These are phyloP conservation scores for Centrapalus pauciflorus DNA, from an alignment of 129 eudicot genomes.

Conservation along the genomic window DNA sequence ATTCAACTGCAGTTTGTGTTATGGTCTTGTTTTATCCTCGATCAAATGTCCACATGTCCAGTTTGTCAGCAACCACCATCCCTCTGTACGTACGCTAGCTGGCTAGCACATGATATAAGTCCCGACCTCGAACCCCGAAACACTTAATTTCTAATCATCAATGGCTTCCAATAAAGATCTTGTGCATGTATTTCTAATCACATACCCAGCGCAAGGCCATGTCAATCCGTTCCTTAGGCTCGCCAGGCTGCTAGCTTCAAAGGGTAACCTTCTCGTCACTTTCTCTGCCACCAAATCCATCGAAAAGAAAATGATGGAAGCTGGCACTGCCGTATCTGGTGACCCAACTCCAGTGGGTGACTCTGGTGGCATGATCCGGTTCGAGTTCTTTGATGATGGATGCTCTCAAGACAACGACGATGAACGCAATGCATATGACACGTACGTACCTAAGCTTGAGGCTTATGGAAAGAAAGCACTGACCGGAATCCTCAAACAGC, in stretches of 20 bases:
- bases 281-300: slow-evolving; percentile 19
- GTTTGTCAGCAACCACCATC: too few relatives aligned
- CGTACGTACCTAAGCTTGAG: slow-evolving; percentile 44
- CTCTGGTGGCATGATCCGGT: slow-evolving; percentile 44
- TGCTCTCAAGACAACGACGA: slow-evolving; percentile 10
- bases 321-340: slow-evolving; percentile 17
- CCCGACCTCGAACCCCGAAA: too few relatives aligned
- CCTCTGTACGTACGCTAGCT: too few relatives aligned
- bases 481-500: slow-evolving; percentile 17
- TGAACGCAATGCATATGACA: slow-evolving; percentile 21
- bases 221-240: slow-evolving; percentile 26
- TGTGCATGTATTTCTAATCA: slow-evolving; percentile 16
- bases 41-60: too few relatives aligned
- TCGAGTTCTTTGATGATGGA: slow-evolving; percentile 63
- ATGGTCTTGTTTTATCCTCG: too few relatives aligned
- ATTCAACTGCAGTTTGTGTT: too few relatives aligned
- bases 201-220: slow-evolving; percentile 23
- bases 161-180: slow-evolving; percentile 9
- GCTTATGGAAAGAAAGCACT: slow-evolving; percentile 25
- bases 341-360: slow-evolving; percentile 41
- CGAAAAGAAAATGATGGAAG: slow-evolving; percentile 16
- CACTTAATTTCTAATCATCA: too few relatives aligned
- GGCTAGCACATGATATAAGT: too few relatives aligned
- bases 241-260: slow-evolving; percentile 21
- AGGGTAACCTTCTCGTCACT: slow-evolving; percentile 23